A percentile compares a stretch with the other conserved stretches of the same genome.
Evolutionary conservation across 2,329 filamentous ascomycete genomes (phyloP).

Genomic region (Fusarium anguioides): DNA sequence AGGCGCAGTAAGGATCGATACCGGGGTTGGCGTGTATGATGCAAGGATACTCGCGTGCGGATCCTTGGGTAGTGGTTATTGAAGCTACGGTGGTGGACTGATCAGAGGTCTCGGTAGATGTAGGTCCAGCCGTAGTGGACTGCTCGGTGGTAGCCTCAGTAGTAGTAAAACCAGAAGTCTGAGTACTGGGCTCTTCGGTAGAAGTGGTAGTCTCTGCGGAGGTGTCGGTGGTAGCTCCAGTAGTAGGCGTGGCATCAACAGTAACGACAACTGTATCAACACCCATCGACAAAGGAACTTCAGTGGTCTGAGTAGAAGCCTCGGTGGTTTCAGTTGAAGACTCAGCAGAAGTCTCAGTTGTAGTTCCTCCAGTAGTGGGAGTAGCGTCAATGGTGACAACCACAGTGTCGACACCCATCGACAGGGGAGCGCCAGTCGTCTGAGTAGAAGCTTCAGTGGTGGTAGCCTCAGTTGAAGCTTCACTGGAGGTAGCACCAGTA

Average conservation of each 20-base stretch:
- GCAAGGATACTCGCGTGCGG: slow-evolving; percentile 7
- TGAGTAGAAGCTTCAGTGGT: not conserved
- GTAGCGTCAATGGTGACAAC: not conserved
- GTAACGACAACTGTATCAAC: not conserved
- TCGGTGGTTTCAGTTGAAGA: not conserved
- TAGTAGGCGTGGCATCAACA: not conserved
- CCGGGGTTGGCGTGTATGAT: slow-evolving; percentile 2
- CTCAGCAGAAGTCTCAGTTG: not conserved
- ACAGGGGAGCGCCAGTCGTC: not conserved
- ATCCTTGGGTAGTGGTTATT: not conserved
- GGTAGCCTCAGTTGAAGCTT: not conserved
- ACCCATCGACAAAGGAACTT: not conserved
- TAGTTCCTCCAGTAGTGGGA: not conserved
- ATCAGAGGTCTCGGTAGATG: not conserved
- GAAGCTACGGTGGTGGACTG: not conserved
- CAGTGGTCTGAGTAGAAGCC: not conserved
- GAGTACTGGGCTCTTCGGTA: not conserved
- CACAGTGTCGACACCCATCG: not conserved
- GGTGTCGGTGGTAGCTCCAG: not conserved
- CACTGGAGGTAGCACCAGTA: not conserved
- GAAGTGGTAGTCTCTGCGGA: not conserved
- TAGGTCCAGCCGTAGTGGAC: not conserved
- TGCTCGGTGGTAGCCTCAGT: not conserved
- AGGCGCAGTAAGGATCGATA: not conserved
- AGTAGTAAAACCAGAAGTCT: not conserved